Base-by-base conservation (phyloP, 192 early-diverging fungal species). In the Haplosporangium gracile region DNA sequence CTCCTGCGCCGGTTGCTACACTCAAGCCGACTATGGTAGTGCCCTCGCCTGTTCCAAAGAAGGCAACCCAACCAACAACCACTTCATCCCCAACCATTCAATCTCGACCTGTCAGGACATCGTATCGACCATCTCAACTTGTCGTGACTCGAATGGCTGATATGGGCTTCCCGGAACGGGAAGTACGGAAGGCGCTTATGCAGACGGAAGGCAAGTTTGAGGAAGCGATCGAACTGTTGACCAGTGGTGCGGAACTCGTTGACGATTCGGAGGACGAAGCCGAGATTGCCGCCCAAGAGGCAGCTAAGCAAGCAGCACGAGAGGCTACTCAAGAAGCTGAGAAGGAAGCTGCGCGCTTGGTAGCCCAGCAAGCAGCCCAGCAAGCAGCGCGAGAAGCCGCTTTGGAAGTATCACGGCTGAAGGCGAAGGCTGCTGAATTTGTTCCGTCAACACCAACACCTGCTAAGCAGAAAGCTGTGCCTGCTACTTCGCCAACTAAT, bases 181-280 rank as follows among this genome's bases (percentile, higher is more conserved):
- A 73, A 22, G 65, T 76, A 24, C 24, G 79, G 60, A 86, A 86
- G 72, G 84, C 84, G 4, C 72, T 86, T 1, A 86, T 86, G 69
- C 79, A 80, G 53, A 81, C 84, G 34, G 84, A 86, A 70, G 84
- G 84, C 24, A 80, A 68, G 38, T 68, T 86, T 7, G 84, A 86
- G 49, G 79, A 80, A 38, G 84, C 84, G 0, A 86, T 86, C 15
- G 84, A 86, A 65, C 43, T 86, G 4, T 36, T 86, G 55, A 81
- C 84, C 10, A 86, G 71, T 40, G 75, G 78, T 13, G 78, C 78
- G 4, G 71, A 79, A 43, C 79, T 86, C 36, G 84, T 76, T 15
- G 79, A 81, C 16, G 84, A 86, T 47, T 86, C 84, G 4, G 84
- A 86, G 68, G 84, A 86, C 70, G 84, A 86, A 26, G 71, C 60